Conservation (phyloP, 208 protist species). For the Trypanosoma brucei region DNA sequence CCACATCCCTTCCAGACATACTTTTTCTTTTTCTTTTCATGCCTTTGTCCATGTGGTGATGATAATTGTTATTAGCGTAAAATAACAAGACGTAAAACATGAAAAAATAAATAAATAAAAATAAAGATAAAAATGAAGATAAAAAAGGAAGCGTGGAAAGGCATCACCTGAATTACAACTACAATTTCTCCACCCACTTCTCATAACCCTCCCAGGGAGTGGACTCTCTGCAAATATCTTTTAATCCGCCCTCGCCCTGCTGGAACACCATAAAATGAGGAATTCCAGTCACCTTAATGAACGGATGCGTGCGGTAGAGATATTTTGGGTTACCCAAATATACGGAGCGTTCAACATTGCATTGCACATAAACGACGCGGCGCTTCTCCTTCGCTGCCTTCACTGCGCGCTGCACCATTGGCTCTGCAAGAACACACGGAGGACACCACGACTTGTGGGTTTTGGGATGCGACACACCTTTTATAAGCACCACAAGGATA, state of each 20-base stretch:
- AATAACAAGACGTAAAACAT: no score
- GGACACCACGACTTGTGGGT: constrained; percentile 78
- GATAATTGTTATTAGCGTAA: no score
- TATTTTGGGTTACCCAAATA: constrained; percentile 67
- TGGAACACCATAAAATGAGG: constrained; percentile 22
- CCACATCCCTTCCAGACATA: no score
- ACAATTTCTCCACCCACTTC: constrained; percentile 21
- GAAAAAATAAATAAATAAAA: background rate
- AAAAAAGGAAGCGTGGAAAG: constrained; percentile 2
- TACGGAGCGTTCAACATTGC: constrained; percentile 49
- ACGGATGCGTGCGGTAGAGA: constrained; percentile 53
- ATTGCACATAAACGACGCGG: constrained; percentile 51
- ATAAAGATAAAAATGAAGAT: constrained; percentile 9
- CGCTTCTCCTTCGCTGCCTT: constrained; percentile 28
- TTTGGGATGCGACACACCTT: constrained; percentile 37
- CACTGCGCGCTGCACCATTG: constrained; percentile 36
- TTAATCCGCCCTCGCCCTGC: constrained; percentile 2
- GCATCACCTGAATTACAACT: background rate
- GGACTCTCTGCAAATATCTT: constrained; percentile 10
- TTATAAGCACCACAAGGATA: constrained; percentile 50
- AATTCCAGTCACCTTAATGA: constrained; percentile 14
- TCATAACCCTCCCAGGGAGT: constrained; percentile 19
- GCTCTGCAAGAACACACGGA: constrained; percentile 54
- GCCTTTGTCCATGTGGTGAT: no score
- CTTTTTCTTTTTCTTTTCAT: no score